These are phyloP conservation scores for Chlorella sp. DNA, from an alignment of 139 green algal genomes.

Conservation along the genomic window DNA sequence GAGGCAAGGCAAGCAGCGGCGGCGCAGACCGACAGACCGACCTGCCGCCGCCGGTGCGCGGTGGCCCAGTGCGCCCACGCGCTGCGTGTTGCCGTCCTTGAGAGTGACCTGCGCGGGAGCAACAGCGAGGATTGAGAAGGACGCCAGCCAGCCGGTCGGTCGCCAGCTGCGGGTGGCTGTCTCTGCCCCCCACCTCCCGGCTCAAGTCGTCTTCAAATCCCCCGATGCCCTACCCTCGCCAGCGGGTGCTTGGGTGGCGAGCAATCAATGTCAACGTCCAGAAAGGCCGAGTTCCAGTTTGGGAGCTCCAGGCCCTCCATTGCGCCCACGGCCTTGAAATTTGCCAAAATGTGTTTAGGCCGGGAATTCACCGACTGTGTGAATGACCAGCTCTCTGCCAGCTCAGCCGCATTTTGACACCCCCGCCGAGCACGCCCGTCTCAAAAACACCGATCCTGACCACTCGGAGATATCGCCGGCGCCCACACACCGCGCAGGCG, in stretches of 20 bases:
- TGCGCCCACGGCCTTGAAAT: neutral
- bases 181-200: neutral
- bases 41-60: neutral
- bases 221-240: neutral
- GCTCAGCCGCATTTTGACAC: too few relatives aligned
- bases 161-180: neutral
- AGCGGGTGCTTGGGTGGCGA: neutral
- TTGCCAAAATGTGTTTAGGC: too few relatives aligned
- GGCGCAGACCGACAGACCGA: neutral
- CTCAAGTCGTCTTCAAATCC: neutral
- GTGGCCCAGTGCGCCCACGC: neutral
- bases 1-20: neutral
- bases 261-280: constrained; percentile 22
- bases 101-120: neutral
- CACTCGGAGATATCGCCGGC: too few relatives aligned
- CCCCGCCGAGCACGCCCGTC: too few relatives aligned
- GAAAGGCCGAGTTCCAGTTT: constrained; percentile 45
- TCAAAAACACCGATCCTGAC: too few relatives aligned
- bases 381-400: too few relatives aligned
- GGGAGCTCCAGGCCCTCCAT: constrained; percentile 35
- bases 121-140: neutral
- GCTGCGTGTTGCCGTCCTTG: constrained; percentile 24
- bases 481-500: too few relatives aligned
- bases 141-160: too few relatives aligned
- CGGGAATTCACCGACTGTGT: too few relatives aligned